Evolutionary conservation across 176 grass and related monocot genomes (phyloP).

Genomic region (Pharus latifolius): DNA sequence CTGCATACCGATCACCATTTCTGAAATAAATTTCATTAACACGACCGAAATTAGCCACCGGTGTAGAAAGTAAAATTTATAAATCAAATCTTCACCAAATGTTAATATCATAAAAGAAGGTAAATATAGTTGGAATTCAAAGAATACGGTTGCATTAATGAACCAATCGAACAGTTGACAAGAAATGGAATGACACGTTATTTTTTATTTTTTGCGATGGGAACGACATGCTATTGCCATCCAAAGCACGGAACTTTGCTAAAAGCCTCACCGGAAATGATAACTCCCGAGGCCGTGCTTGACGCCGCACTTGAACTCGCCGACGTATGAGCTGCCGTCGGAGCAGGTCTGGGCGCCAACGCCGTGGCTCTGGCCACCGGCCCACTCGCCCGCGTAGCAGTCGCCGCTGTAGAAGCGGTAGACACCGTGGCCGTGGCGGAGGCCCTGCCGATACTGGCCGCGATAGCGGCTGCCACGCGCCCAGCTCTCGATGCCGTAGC

Average conservation of each 20-base stretch:
- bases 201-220: too few relatives aligned
- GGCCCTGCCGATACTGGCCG: slow-evolving; percentile 48
- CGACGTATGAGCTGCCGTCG: slow-evolving; percentile 55
- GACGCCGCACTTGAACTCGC: slow-evolving; percentile 54
- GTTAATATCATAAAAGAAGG: too few relatives aligned
- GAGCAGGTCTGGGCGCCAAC: slow-evolving; percentile 37
- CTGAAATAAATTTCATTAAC: slow-evolving; percentile 10
- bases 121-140: too few relatives aligned
- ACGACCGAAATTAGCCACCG: background rate
- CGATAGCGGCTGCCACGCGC: slow-evolving; percentile 41
- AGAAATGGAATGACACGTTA: too few relatives aligned
- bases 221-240: too few relatives aligned
- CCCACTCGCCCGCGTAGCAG: slow-evolving; percentile 64
- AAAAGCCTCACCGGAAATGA: slow-evolving; percentile 37
- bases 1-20: slow-evolving; percentile 48
- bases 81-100: too few relatives aligned
- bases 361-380: slow-evolving; percentile 44
- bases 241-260: background rate
- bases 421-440: slow-evolving; percentile 44
- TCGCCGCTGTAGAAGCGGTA: slow-evolving; percentile 60
- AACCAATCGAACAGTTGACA: background rate
- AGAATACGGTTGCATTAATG: background rate
- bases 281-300: slow-evolving; percentile 65
- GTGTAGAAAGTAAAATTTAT: too few relatives aligned
- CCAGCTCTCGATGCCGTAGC: slow-evolving; percentile 64